Percentiles rank a stretch among this genome's conserved stretches.
Conservation (phyloP, 108 stramenopile species). For the Fragilariopsis cylindrus region DNA sequence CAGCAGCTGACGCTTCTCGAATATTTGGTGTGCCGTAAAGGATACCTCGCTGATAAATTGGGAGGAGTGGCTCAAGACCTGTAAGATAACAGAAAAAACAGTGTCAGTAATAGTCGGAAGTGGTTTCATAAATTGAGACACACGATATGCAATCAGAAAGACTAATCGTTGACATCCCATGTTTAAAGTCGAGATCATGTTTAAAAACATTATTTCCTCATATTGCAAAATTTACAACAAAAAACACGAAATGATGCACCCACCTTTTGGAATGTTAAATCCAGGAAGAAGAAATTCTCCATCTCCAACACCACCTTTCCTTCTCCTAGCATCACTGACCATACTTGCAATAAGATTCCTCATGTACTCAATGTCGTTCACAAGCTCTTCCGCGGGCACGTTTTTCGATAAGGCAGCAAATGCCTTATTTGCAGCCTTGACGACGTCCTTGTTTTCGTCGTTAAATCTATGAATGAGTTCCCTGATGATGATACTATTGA, state of each 20-base stretch:
- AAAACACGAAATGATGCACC: slow-evolving; percentile 21
- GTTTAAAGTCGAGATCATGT: slow-evolving; percentile 52
- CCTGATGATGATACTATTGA: slow-evolving; percentile 82
- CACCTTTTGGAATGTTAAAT: slow-evolving; percentile 92
- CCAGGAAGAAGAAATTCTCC: slow-evolving; percentile 92
- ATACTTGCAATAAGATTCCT: slow-evolving; percentile 88
- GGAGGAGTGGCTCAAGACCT: slow-evolving; percentile 95
- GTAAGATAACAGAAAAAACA: slow-evolving; percentile 4
- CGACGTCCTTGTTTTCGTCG: slow-evolving; percentile 77
- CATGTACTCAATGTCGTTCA: slow-evolving; percentile 89
- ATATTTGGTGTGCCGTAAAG: slow-evolving; percentile 85
- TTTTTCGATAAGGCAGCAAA: slow-evolving; percentile 74
- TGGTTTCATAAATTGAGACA: background rate
- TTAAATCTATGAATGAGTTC: slow-evolving; percentile 91
- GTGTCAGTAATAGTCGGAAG: background rate
- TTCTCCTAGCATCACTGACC: slow-evolving; percentile 84
- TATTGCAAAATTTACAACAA: slow-evolving; percentile 13
- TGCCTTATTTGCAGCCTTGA: slow-evolving; percentile 65
- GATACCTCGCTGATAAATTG: slow-evolving; percentile 95
- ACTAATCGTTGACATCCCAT: slow-evolving; percentile 70
- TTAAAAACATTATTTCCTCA: slow-evolving; percentile 33
- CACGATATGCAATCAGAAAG: slow-evolving; percentile 68
- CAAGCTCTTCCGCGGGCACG: slow-evolving; percentile 91
- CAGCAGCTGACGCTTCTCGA: slow-evolving; percentile 89
- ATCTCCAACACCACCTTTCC: slow-evolving; percentile 88